Evolutionary conservation across 768 basidiomycete genomes (phyloP), one percentile per base, ranked within the genome.

Genomic region (Suillus hirtellus): DNA sequence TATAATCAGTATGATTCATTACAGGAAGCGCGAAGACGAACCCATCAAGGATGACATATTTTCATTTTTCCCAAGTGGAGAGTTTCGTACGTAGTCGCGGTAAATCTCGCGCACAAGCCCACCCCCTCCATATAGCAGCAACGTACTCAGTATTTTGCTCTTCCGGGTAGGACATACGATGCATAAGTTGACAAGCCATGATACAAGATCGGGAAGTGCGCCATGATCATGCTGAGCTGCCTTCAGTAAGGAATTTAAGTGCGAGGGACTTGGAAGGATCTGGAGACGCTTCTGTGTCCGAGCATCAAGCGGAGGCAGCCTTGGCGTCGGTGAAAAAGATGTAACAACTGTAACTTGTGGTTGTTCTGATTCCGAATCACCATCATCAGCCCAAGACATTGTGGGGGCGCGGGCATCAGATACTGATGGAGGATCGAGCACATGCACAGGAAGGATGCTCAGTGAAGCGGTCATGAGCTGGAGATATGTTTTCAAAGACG

Each of bases 31-130:
- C 14, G 12, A 54, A 60, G 2, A 69, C 82, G 50, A 70, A 84
- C 83, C 81, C 62, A 70, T 76, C 31, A 82, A 65, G 2, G 76
- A 72, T 10, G 70, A 59, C 31, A 75, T 61, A 52, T 74, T 75
- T 55, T 82, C 83, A 21, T 89, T 85, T 49, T 81, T 81, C 11
- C 92, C 92, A 15, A 95, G 76, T 7, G 82, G 76, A 5, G 86
- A 82, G 15, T 79, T 68, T 34, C 92, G 78, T 1, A 95, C 86
- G 49, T 84, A 85, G 0, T 81, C 81, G 1, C 92, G 79, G 71
- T 89, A 96, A 37, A 95, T 75, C 71, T 93, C 90, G 52, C 90
- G 82, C 5, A 95, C 81, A 8, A 95, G 74, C 0, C 88, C 85
- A 1, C 82, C 84, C 0, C 87, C 83, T 4, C 82, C 81, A 6